A percentile compares a stretch with the other conserved stretches of the same genome.
phyloP scores from a whole-genome alignment of 2,329 filamentous ascomycete genomes.

The Talaromyces sp. region DNA sequence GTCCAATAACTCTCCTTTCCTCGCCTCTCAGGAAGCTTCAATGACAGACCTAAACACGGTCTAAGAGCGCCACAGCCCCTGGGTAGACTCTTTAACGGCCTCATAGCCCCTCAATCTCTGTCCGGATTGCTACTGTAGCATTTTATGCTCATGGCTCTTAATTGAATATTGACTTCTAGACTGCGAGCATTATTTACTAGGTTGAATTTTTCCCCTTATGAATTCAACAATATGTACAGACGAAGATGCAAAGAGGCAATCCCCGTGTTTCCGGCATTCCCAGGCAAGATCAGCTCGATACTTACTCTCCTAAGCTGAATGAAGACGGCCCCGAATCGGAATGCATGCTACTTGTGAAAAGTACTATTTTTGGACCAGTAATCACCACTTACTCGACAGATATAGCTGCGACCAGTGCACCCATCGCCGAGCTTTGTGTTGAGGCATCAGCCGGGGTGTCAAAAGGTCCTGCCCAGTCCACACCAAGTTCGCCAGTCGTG shows the following conservation, averaged over 20 bases:
- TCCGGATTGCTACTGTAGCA: not conserved
- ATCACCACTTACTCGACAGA: constrained; percentile 9
- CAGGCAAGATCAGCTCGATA: not conserved
- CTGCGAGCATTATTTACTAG: not conserved
- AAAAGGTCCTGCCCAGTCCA: constrained; percentile 65
- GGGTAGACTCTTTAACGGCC: not conserved
- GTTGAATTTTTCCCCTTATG: not conserved
- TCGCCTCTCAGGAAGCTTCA: not conserved
- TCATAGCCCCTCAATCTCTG: not conserved
- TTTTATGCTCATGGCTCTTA: not conserved
- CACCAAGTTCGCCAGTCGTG: constrained; percentile 52
- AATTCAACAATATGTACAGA: not conserved
- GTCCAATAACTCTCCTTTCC: not conserved
- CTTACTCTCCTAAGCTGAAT: not conserved
- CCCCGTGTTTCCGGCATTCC: not conserved
- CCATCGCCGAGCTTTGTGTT: constrained; percentile 64
- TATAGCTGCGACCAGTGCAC: constrained; percentile 62
- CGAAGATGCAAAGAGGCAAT: not conserved
- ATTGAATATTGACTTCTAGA: not conserved
- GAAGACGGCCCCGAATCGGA: not conserved
- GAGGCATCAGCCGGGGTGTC: constrained; percentile 51
- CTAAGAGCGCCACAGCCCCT: not conserved
- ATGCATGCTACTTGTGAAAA: not conserved
- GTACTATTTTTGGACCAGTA: not conserved
- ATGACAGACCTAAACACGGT: not conserved